Percentiles rank a stretch among this genome's conserved stretches.
These are phyloP conservation scores for Knufia fluminis DNA, from an alignment of 2,329 filamentous ascomycete genomes.

Conservation along the genomic window DNA sequence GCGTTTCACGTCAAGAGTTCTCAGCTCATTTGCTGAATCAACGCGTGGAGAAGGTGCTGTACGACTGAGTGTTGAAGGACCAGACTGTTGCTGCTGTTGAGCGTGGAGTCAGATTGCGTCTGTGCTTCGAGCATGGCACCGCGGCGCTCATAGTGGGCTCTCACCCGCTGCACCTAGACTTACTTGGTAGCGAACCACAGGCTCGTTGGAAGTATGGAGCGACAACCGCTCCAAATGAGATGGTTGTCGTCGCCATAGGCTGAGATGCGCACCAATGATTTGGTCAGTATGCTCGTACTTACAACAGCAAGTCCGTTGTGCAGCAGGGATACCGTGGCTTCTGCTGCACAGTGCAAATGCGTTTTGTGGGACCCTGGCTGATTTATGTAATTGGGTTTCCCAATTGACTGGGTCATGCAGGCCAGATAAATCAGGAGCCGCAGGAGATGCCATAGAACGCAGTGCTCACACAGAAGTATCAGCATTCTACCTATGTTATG, in stretches of 20 bases:
- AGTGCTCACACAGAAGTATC: too few relatives aligned
- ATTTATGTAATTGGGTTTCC: too few relatives aligned
- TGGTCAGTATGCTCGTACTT: too few relatives aligned
- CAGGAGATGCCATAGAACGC: too few relatives aligned
- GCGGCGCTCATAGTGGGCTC: not conserved
- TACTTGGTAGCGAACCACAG: not conserved
- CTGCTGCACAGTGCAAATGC: too few relatives aligned
- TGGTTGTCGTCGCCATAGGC: too few relatives aligned
- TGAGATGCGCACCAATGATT: too few relatives aligned
- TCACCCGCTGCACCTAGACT: not conserved
- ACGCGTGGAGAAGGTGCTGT: not conserved
- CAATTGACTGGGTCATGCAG: too few relatives aligned
- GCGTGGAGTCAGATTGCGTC: not conserved
- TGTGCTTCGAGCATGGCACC: not conserved
- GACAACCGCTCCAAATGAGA: not conserved
- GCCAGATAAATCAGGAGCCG: too few relatives aligned
- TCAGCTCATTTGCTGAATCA: not conserved
- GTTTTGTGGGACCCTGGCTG: not conserved
- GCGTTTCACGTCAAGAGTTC: constrained; percentile 6
- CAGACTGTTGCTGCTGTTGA: not conserved
- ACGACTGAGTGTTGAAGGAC: not conserved
- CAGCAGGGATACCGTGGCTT: too few relatives aligned
- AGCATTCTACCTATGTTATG: too few relatives aligned
- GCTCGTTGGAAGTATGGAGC: not conserved
- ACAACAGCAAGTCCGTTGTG: too few relatives aligned